These are phyloP conservation scores for Telopea speciosissima DNA, from an alignment of 177 flowering plant genomes.

Conservation along the genomic window DNA sequence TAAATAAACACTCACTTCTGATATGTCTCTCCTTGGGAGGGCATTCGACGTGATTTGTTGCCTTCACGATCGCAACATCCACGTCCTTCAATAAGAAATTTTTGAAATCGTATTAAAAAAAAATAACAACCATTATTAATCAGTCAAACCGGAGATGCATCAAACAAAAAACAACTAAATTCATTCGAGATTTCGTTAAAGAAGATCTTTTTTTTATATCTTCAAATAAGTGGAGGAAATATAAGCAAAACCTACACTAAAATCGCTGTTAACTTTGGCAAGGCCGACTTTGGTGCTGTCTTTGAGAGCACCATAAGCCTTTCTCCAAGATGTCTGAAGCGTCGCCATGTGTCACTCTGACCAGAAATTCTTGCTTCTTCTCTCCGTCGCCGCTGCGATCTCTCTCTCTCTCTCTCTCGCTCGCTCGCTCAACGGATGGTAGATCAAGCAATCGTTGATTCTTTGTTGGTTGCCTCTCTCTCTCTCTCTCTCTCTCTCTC, in stretches of 20 bases:
- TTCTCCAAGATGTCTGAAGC: conserved; percentile 69
- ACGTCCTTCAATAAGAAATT: conserved; percentile 47
- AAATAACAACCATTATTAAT: not conserved
- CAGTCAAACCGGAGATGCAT: conserved; percentile 11
- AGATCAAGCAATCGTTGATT: too few relatives aligned
- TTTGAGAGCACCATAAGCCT: conserved; percentile 77
- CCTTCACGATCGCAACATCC: conserved; percentile 95
- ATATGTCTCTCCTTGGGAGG: conserved; percentile 95
- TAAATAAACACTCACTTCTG: conserved; percentile 45
- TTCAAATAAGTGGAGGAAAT: not conserved
- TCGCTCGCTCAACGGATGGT: too few relatives aligned
- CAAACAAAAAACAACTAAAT: not conserved
- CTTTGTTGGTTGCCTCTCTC: conserved; percentile 8
- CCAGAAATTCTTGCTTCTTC: not conserved
- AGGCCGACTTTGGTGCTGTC: conserved; percentile 83
- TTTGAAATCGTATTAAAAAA: not conserved
- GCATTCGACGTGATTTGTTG: conserved; percentile 92
- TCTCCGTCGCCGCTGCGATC: conserved; percentile 24
- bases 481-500: conserved; percentile 21
- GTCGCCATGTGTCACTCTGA: conserved; percentile 46
- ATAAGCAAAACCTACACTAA: conserved; percentile 32
- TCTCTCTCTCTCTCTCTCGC: conserved; percentile 16
- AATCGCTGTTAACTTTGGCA: conserved; percentile 60
- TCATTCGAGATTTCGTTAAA: not conserved
- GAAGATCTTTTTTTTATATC: not conserved